Conservation (phyloP, 2,329 filamentous ascomycete species). For the Colletotrichum chlorophyti region DNA sequence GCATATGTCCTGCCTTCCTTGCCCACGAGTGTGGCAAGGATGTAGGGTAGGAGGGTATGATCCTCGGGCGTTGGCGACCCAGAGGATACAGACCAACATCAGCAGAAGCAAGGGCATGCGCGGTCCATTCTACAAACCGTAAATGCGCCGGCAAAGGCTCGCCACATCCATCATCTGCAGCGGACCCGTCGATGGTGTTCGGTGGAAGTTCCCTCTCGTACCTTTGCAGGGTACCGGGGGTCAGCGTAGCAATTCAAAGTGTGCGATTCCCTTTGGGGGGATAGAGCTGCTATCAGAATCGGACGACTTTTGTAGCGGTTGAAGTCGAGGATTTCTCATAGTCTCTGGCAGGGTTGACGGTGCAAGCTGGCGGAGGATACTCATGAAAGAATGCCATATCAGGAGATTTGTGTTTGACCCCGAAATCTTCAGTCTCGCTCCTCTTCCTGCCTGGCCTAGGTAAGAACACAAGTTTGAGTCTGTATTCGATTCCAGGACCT, state of each 20-base stretch:
- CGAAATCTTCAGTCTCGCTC: not conserved
- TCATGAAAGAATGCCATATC: not conserved
- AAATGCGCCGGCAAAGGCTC: not conserved
- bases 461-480: not conserved
- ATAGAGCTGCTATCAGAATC: not conserved
- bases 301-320: not conserved
- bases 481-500: not conserved
- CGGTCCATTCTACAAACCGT: slow-evolving; percentile 14
- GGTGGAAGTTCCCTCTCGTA: slow-evolving; percentile 6
- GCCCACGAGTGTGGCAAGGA: not conserved
- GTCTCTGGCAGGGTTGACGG: fast-evolving
- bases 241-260: not conserved
- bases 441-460: not conserved
- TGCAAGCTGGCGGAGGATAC: too few relatives aligned
- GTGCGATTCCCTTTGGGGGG: not conserved
- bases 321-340: not conserved
- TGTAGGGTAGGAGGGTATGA: not conserved
- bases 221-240: not conserved
- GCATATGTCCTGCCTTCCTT: not conserved
- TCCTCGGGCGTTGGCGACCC: not conserved
- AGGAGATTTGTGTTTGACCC: too few relatives aligned
- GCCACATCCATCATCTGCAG: slow-evolving; percentile 14
- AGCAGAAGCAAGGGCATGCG: slow-evolving; percentile 3
- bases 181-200: not conserved
- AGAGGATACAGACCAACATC: slow-evolving; percentile 15